Conservation (phyloP, 768 basidiomycete species). For the Auriscalpium microsporum region DNA sequence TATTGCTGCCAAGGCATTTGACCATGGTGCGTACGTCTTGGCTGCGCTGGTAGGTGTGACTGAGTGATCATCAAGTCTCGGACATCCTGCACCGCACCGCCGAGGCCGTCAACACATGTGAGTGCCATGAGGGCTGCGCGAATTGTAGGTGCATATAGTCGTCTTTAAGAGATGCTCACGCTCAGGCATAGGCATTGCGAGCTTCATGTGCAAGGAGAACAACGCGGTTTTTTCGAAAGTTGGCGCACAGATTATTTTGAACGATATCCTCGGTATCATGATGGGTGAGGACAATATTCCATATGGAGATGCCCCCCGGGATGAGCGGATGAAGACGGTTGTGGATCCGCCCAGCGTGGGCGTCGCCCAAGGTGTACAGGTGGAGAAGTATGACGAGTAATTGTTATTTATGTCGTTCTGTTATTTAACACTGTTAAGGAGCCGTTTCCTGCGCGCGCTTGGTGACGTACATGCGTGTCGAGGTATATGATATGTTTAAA, state of each 20-base stretch:
- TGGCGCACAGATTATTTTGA: constrained; percentile 64
- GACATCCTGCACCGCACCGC: constrained; percentile 54
- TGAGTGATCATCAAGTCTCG: constrained; percentile 29
- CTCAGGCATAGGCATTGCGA: constrained; percentile 48
- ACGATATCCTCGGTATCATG: constrained; percentile 42
- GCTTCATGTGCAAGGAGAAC: constrained; percentile 55
- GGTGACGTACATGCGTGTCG: no score
- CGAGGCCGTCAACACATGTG: constrained; percentile 47
- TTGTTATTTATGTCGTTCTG: background rate
- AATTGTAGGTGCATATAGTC: constrained; percentile 39
- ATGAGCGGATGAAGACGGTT: constrained; percentile 38
- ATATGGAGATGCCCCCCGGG: constrained; percentile 9
- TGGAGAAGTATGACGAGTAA: constrained; percentile 5
- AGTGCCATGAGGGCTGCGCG: constrained; percentile 62
- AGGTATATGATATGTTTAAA: no score
- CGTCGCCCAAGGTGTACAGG: constrained; percentile 11
- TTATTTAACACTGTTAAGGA: no score
- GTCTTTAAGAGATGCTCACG: background rate
- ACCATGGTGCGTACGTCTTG: constrained; percentile 45
- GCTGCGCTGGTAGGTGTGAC: no score
- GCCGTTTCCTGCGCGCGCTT: no score
- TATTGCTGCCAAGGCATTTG: constrained; percentile 71
- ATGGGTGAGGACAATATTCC: constrained; percentile 30
- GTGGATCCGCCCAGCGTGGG: constrained; percentile 44
- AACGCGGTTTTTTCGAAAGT: constrained; percentile 69